These are phyloP conservation scores for Tetracladium marchalianum DNA, from an alignment of 495 filamentous ascomycete genomes.

Conservation along the genomic window DNA sequence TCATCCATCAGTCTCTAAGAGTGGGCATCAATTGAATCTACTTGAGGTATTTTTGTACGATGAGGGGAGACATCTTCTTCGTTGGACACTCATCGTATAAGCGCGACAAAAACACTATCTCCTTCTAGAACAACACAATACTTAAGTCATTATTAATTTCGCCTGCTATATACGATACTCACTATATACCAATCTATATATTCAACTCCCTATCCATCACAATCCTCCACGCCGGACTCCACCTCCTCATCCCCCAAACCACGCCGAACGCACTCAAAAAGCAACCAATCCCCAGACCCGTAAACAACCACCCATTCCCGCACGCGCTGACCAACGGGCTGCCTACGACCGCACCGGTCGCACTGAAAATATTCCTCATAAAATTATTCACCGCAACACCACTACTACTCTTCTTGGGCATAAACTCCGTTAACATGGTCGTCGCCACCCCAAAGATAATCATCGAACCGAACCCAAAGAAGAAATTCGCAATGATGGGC, in stretches of 20 bases:
- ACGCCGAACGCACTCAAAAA: conserved; percentile 41
- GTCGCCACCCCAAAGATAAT: conserved; percentile 71
- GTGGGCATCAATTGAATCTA: no score
- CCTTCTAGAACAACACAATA: no score
- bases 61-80: no score
- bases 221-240: conserved; percentile 56
- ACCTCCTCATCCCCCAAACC: conserved; percentile 57
- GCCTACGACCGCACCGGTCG: conserved; percentile 63
- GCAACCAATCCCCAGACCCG: conserved; percentile 59
- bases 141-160: no score
- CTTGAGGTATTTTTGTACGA: no score
- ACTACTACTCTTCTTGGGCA: conserved; percentile 61
- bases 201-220: conserved; percentile 48
- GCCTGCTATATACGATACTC: no score
- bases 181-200: no score
- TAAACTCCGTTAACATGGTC: conserved; percentile 85
- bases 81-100: no score
- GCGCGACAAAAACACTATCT: no score
- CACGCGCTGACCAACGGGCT: conserved; percentile 71
- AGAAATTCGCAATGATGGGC: conserved; percentile 67
- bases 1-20: no score
- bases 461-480: conserved; percentile 84
- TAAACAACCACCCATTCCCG: conserved; percentile 85
- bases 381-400: conserved; percentile 86
- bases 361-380: conserved; percentile 77